Evolutionary conservation across 2,329 filamentous ascomycete species (phyloP).

Genomic region (Botrytis byssoidea): DNA sequence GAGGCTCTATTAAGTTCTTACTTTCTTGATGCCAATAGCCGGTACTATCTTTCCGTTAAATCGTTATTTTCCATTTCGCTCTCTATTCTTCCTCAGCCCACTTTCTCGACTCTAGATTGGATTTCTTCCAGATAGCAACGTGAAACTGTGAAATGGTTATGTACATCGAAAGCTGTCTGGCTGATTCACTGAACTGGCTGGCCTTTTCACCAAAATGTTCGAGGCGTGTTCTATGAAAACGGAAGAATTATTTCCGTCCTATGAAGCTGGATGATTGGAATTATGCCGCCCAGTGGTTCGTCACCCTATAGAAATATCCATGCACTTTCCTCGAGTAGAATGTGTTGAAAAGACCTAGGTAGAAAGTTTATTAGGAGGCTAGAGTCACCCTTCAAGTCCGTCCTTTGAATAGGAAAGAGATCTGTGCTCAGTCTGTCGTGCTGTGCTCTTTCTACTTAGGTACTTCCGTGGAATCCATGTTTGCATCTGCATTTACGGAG

Average conservation of each 20-base stretch:
- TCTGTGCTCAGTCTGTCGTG: background rate
- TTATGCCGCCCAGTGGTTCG: background rate
- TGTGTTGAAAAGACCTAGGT: background rate
- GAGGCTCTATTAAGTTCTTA: background rate
- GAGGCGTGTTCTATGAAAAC: conserved; percentile 13
- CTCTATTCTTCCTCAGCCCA: background rate
- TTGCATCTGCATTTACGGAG: background rate
- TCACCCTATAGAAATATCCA: conserved; percentile 16
- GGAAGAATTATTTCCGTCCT: conserved; percentile 21
- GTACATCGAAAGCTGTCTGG: background rate
- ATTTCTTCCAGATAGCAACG: background rate
- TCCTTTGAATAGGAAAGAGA: background rate
- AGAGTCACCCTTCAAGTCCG: background rate
- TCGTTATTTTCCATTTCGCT: background rate
- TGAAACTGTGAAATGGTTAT: background rate
- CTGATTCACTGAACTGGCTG: background rate
- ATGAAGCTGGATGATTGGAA: background rate
- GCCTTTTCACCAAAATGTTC: background rate
- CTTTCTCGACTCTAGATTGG: background rate
- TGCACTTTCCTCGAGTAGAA: background rate
- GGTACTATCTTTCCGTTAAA: background rate
- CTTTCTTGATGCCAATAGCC: background rate
- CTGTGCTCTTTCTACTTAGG: background rate
- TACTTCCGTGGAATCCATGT: background rate
- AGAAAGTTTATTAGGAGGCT: background rate